Base-by-base conservation (phyloP, 164 flowering plant species). In the Warburgia ugandensis region DNA sequence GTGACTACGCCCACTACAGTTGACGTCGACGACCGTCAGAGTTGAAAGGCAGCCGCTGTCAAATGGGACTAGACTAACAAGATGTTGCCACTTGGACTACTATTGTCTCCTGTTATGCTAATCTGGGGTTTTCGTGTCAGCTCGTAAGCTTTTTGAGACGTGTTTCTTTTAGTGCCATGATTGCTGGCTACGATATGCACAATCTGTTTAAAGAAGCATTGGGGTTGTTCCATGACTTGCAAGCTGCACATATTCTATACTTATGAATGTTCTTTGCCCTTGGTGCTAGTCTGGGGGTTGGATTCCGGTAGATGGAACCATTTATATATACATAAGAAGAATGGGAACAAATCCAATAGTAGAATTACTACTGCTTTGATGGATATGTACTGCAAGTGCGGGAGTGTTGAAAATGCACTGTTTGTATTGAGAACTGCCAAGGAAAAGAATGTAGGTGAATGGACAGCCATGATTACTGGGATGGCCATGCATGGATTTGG, bases 361-460 rank as follows among this genome's bases (percentile, higher is more conserved):
- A 55, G 49, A 36, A 61, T 65, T 19, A 50, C 37, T n/a, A 64
- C 76, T 3, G 70, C 70, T 14, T 40, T 68, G 35, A 68, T 68
- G 19, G 76, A 65, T 45, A 65, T 72, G 73, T 72, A 65, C 36
- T 65, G 61, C 48, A 68, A 68, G 52, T 72, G 76, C 35, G 73
- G 76, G 17, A 62, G 66, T 45, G 28, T 65, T 6, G 36, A 36
- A 33, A 37, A 56, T 21, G 76, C 70, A 0, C 0, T 62, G 16
- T 5, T 5, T 12, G 60, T 68, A 28, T 65, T 72, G 28, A 26
- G 1, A 29, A 55, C 45, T n/a, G 56, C 60, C 9, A 52, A 45
- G 51, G 56, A 35, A 47, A 65, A 62, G 47, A 23, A 35, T 19
- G 65, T 65, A n/a, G 68, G 68, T 6, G 70, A 43, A 41, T 65